phyloP scores from a whole-genome alignment of 2,329 filamentous ascomycete genomes.

The Fusarium solani-melongenae region DNA sequence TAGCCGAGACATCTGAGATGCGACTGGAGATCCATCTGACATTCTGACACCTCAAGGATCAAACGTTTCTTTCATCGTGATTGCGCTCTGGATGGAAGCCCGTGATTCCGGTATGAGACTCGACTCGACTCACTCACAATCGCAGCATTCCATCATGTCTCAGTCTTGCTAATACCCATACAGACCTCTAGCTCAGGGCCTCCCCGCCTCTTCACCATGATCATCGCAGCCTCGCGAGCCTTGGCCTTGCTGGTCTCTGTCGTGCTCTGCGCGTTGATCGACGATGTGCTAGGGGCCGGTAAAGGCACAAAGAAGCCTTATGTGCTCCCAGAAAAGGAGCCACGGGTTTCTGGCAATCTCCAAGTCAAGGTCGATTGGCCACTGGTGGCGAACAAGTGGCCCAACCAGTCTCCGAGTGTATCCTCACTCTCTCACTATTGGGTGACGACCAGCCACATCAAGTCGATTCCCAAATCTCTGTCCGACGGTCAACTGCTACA shows the following conservation, averaged over 20 bases:
- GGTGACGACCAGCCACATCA: background rate
- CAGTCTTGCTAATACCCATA: background rate
- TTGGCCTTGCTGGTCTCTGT: background rate
- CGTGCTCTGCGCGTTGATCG: background rate
- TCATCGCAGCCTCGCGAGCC: background rate
- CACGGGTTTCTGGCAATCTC: background rate
- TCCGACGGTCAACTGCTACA: background rate
- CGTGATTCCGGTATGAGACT: background rate
- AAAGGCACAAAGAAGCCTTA: background rate
- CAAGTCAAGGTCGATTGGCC: background rate
- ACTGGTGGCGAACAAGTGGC: background rate
- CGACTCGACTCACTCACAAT: too few relatives aligned
- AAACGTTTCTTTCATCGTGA: background rate
- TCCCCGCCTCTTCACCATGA: background rate
- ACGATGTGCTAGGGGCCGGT: background rate
- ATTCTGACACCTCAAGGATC: background rate
- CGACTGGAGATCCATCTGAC: background rate
- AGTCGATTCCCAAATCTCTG: background rate
- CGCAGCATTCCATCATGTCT: background rate
- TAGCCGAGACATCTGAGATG: background rate
- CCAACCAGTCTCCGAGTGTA: background rate
- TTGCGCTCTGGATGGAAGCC: background rate
- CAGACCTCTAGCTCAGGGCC: background rate
- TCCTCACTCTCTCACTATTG: background rate
- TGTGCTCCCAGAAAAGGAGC: background rate